Evolutionary conservation across 2,329 filamentous ascomycete genomes (phyloP), one percentile per base, ranked within the genome.

Genomic region (Penicillium aurantiogriseum): DNA sequence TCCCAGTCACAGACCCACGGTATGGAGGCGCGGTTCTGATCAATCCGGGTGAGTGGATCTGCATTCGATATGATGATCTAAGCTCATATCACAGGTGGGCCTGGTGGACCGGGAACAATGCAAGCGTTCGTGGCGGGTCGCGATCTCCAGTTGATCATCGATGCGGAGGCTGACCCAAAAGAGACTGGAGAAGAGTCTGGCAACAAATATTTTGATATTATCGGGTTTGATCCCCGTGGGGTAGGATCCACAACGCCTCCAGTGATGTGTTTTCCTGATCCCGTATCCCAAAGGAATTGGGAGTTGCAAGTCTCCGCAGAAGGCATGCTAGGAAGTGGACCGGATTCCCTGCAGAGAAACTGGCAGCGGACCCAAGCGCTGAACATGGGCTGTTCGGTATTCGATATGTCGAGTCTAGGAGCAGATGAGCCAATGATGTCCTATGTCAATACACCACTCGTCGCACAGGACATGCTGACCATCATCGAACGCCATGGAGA

Each of bases 11-110:
- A 1, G 76, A 82, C 64, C 67, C 74, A 17, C 71, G 72, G 7
- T 80, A 80, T 61, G 78, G 78, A 2, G 79, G 80, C 3, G 72
- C 79, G 1, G 72, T 82, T 27, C 50, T 83, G 5, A 69, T 80
- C 7, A 83, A 83, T 57, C 79, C 80, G 3, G 72, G 71, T 73
- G 42, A 57, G 60, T 56, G 3, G 8, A 56, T 39, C 17, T 66
- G 67, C 11, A 4, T 4, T 23, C 3, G 10, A 10, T 38, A 19
- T 15, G 11, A 21, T 49, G n/a, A n/a, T 38, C 5, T 10, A 50
- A 36, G 47, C 38, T 62, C 13, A 62, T 29, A 17, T 9, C 6
- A 4, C 42, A 74, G 74, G 74, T 40, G 79, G 79, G 1, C 79
- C 79, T 3, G 79, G 79, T 21, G 76, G 73, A 11, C 76, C 76